These are phyloP conservation scores for Clavispora santaluciae DNA, from an alignment of 805 yeast species.

Conservation along the genomic window DNA sequence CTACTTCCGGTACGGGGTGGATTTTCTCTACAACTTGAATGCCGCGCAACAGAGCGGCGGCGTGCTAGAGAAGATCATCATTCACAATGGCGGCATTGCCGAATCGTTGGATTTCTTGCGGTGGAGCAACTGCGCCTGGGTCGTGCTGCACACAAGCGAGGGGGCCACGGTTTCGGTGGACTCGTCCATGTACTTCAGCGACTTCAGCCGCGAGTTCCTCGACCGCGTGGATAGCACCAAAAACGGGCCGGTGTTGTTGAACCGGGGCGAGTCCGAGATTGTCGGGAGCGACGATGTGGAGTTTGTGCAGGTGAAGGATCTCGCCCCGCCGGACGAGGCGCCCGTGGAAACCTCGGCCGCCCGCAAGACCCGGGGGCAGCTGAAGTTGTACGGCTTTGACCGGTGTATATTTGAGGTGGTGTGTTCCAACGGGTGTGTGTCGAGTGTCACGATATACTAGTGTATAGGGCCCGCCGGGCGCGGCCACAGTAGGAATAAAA, in stretches of 20 bases:
- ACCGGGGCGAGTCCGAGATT: conserved; percentile 37
- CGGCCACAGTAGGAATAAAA: too few relatives aligned
- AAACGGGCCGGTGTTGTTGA: conserved; percentile 31
- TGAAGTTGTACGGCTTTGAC: conserved; percentile 35
- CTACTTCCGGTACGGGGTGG: conserved; percentile 52
- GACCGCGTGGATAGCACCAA: conserved; percentile 8
- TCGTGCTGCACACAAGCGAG: conserved; percentile 15
- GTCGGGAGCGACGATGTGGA: conserved; percentile 32
- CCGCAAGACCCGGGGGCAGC: conserved; percentile 39
- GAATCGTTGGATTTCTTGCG: conserved; percentile 50
- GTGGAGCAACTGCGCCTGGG: conserved; percentile 50
- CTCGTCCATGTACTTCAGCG: conserved; percentile 28
- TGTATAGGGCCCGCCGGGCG: neutral
- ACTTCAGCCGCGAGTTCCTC: conserved; percentile 24
- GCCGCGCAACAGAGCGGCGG: conserved; percentile 22
- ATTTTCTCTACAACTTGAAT: conserved; percentile 45
- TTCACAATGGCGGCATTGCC: conserved; percentile 49
- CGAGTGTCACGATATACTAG: conserved; percentile 34
- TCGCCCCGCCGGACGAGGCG: conserved; percentile 7
- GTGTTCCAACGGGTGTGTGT: conserved; percentile 30
- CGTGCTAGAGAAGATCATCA: conserved; percentile 39
- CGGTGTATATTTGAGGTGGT: conserved; percentile 42
- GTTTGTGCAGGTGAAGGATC: conserved; percentile 22
- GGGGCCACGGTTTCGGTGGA: conserved; percentile 9
- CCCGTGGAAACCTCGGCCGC: conserved; percentile 10